Percentiles rank a stretch among this genome's conserved stretches.
phyloP scores from a whole-genome alignment of 352 stramenopile genomes.

The Phytophthora megakarya region DNA sequence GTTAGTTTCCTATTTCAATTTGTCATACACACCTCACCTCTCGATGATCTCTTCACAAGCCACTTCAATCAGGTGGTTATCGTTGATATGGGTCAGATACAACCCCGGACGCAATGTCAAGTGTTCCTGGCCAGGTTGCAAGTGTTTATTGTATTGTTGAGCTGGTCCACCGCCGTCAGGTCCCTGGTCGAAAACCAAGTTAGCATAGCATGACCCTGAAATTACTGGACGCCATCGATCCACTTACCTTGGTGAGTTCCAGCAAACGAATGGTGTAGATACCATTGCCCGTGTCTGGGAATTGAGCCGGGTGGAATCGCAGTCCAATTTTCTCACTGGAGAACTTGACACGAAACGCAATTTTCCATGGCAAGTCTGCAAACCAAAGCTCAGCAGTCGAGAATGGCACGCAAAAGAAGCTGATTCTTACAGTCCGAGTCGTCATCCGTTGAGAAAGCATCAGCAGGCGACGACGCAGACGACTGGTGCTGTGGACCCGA shows the following conservation, averaged over 20 bases:
- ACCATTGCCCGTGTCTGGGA: constrained; percentile 84
- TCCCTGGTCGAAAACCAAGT: constrained; percentile 30
- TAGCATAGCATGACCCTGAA: neutral
- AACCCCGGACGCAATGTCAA: constrained; percentile 67
- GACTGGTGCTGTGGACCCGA: constrained; percentile 16
- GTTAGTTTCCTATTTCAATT: neutral
- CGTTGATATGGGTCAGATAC: constrained; percentile 85
- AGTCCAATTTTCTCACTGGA: constrained; percentile 78
- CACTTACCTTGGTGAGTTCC: constrained; percentile 65
- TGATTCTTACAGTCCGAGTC: constrained; percentile 56
- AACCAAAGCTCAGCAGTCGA: neutral
- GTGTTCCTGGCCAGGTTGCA: constrained; percentile 64
- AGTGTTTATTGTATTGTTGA: constrained; percentile 69
- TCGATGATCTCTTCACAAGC: constrained; percentile 73
- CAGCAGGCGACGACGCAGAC: constrained; percentile 33
- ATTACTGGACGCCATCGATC: neutral
- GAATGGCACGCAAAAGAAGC: too few species aligned
- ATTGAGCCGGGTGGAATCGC: constrained; percentile 79
- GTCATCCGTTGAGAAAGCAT: constrained; percentile 50
- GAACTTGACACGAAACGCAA: constrained; percentile 86
- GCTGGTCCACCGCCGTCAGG: constrained; percentile 55
- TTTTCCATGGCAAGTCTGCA: constrained; percentile 78
- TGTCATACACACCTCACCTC: constrained; percentile 30
- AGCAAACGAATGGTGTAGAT: constrained; percentile 81
- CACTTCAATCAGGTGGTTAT: constrained; percentile 62